Percentiles rank a stretch among this genome's conserved stretches.
phyloP scores from a whole-genome alignment of 2,329 filamentous ascomycete species.

The Bimuria novae-zelandiae region DNA sequence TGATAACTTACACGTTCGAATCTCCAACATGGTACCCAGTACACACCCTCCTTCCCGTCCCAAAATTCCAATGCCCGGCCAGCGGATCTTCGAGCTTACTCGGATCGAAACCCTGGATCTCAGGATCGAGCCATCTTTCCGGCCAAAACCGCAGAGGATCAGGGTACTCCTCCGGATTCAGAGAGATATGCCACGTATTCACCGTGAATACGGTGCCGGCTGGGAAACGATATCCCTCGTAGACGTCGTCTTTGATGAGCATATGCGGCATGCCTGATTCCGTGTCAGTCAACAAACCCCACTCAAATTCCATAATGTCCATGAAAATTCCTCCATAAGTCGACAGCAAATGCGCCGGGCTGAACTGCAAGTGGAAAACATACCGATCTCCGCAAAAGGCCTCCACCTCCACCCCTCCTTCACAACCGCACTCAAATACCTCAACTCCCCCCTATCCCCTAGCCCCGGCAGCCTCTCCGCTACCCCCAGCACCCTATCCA shows the following conservation, averaged over 20 bases:
- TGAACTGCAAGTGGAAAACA: not conserved
- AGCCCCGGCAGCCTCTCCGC: slow-evolving; percentile 22
- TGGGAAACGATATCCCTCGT: slow-evolving; percentile 28
- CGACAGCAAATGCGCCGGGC: too few species aligned
- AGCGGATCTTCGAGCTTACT: slow-evolving; percentile 23
- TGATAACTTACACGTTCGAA: slow-evolving; percentile 18
- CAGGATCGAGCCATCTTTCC: slow-evolving; percentile 28
- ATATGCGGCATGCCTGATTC: slow-evolving; percentile 14
- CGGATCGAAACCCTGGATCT: slow-evolving; percentile 19
- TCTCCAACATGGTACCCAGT: slow-evolving; percentile 25
- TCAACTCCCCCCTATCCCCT: slow-evolving; percentile 15
- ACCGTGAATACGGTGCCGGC: slow-evolving; percentile 27
- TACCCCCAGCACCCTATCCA: slow-evolving; percentile 24
- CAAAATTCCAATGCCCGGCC: slow-evolving; percentile 35
- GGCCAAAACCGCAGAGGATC: slow-evolving; percentile 26
- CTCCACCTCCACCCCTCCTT: slow-evolving; percentile 29
- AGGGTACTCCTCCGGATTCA: slow-evolving; percentile 19
- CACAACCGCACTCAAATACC: slow-evolving; percentile 20
- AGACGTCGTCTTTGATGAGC: slow-evolving; percentile 25
- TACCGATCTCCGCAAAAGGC: slow-evolving; percentile 27
- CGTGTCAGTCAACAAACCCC: not conserved
- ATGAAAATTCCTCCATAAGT: not conserved
- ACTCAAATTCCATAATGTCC: not conserved
- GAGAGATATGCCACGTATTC: slow-evolving; percentile 25
- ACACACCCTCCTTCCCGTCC: slow-evolving; percentile 22